These are phyloP conservation scores for Phanerodontia chrysosporium DNA, from an alignment of 768 basidiomycete species.

Conservation along the genomic window DNA sequence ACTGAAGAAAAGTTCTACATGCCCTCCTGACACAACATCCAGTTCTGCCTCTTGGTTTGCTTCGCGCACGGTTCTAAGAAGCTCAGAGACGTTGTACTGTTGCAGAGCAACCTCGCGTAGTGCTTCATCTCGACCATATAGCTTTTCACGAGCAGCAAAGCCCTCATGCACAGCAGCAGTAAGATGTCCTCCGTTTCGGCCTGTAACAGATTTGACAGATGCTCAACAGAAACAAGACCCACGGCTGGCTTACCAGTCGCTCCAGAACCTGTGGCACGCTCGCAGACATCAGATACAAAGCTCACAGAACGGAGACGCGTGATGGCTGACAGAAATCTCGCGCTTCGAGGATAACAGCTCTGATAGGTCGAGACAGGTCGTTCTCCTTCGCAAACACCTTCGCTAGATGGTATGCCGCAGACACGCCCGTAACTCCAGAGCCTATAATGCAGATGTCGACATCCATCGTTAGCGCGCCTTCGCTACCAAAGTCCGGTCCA, in stretches of 20 bases:
- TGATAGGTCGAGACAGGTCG: slow-evolving; percentile 27
- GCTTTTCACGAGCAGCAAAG: slow-evolving; percentile 36
- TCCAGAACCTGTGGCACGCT: slow-evolving; percentile 49
- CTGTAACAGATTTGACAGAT: slow-evolving; percentile 28
- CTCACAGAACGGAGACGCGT: not conserved
- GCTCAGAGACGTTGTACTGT: slow-evolving; percentile 42
- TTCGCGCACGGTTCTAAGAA: slow-evolving; percentile 46
- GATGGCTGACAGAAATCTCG: slow-evolving; percentile 73
- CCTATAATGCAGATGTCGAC: slow-evolving; percentile 79
- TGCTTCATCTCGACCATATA: slow-evolving; percentile 53
- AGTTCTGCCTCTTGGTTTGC: slow-evolving; percentile 44
- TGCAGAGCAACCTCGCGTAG: slow-evolving; percentile 52
- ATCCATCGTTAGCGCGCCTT: slow-evolving; percentile 47
- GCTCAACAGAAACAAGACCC: not conserved
- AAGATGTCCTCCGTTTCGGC: slow-evolving; percentile 78
- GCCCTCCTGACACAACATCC: slow-evolving; percentile 60
- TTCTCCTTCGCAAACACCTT: slow-evolving; percentile 18
- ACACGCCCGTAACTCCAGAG: slow-evolving; percentile 73
- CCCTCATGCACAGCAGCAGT: slow-evolving; percentile 44
- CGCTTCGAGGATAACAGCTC: slow-evolving; percentile 73
- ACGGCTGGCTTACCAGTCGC: slow-evolving; percentile 54
- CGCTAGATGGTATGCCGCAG: slow-evolving; percentile 71
- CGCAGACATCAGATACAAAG: not conserved
- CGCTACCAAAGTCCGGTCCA: slow-evolving; percentile 61
- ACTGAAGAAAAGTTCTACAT: slow-evolving; percentile 45